Conservation (phyloP, 257 asterid genomes). For the Rubia yunnanensis region DNA sequence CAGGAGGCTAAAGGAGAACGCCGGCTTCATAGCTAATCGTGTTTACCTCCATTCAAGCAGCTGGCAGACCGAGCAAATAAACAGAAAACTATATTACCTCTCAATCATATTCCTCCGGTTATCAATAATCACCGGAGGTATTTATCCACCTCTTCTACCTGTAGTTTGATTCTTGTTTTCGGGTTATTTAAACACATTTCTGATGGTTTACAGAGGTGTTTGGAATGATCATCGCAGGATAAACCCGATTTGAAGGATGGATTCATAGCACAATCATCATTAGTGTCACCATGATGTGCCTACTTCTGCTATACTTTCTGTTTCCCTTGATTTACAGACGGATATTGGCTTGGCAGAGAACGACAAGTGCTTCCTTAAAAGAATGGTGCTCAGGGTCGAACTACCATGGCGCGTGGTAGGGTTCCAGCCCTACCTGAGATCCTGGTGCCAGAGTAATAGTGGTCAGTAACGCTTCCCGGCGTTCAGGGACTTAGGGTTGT, state of each 20-base stretch:
- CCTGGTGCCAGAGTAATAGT: too few species aligned
- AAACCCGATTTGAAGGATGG: conserved; percentile 61
- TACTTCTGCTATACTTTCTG: conserved; percentile 68
- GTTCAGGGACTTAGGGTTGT: too few species aligned
- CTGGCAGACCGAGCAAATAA: conserved; percentile 96
- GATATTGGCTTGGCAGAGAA: conserved; percentile 52
- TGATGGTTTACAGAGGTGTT: conserved; percentile 38
- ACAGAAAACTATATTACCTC: conserved; percentile 77
- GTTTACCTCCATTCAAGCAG: conserved; percentile 87
- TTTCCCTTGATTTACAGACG: conserved; percentile 61
- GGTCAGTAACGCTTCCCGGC: too few species aligned
- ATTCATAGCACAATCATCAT: conserved; percentile 59
- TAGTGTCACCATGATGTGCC: conserved; percentile 41
- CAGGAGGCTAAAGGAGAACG: conserved; percentile 82
- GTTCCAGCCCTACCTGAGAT: too few species aligned
- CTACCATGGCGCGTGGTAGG: too few species aligned
- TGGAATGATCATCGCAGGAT: conserved; percentile 82
- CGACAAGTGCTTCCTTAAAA: conserved; percentile 47
- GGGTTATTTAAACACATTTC: neutral
- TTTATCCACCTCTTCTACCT: conserved; percentile 8
- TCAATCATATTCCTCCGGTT: conserved; percentile 85
- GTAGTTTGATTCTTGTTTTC: neutral
- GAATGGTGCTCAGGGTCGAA: too few species aligned
- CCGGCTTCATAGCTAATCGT: conserved; percentile 85
- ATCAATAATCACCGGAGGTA: conserved; percentile 90